Percentiles rank a stretch among this genome's conserved stretches.
Conservation (phyloP, 495 filamentous ascomycete genomes). For the Hypoxylon rickii region DNA sequence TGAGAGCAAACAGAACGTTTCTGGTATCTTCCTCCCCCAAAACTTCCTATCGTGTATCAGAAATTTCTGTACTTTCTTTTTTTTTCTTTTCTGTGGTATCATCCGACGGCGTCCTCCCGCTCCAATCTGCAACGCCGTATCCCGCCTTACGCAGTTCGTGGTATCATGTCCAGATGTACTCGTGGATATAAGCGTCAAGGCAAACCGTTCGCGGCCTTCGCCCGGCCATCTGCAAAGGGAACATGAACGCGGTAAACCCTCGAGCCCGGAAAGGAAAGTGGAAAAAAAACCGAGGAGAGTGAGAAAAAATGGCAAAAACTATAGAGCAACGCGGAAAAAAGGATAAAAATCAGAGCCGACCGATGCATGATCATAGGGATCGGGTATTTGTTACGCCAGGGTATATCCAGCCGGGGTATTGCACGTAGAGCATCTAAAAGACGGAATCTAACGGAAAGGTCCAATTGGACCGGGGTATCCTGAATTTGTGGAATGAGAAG, state of each 20-base stretch:
- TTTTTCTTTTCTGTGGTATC: slow-evolving; percentile 44
- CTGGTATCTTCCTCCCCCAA: slow-evolving; percentile 32
- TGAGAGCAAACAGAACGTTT: slow-evolving; percentile 27
- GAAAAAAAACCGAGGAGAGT: slow-evolving; percentile 5
- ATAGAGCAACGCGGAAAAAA: slow-evolving; percentile 29
- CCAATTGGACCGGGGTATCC: slow-evolving; percentile 90
- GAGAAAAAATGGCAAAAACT: slow-evolving; percentile 28
- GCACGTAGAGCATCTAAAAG: slow-evolving; percentile 48
- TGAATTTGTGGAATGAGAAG: slow-evolving; percentile 89
- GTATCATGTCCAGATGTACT: slow-evolving; percentile 44
- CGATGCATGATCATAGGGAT: slow-evolving; percentile 60
- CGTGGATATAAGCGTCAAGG: slow-evolving; percentile 42
- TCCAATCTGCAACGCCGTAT: slow-evolving; percentile 43
- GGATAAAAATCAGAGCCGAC: slow-evolving; percentile 53
- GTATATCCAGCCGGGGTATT: slow-evolving; percentile 63
- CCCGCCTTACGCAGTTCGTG: slow-evolving; percentile 39
- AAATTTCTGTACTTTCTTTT: slow-evolving; percentile 31
- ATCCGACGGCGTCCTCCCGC: slow-evolving; percentile 39
- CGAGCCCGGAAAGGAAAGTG: slow-evolving; percentile 4
- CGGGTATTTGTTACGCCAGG: slow-evolving; percentile 57
- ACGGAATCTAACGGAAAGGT: slow-evolving; percentile 74
- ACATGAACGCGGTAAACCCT: slow-evolving; percentile 2
- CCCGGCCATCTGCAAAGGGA: slow-evolving; percentile 14
- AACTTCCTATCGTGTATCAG: not conserved
- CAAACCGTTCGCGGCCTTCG: slow-evolving; percentile 35